Evolutionary conservation across 331 rosid species (phyloP).

Genomic region (Cydonia oblonga): DNA sequence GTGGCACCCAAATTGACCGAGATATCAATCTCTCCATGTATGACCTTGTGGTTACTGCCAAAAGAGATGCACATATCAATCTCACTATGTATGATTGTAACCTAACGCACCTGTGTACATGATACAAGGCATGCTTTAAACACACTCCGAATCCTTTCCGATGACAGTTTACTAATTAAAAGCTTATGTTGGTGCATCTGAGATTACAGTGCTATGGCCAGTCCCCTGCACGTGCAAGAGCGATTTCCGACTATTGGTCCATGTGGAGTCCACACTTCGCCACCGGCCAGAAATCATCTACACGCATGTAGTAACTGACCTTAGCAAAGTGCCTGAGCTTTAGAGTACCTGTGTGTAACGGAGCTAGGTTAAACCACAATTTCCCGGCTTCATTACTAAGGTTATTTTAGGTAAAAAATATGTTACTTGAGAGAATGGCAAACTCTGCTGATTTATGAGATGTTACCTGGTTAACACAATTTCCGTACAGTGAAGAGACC

Average conservation of each 20-base stretch:
- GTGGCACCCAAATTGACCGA: not conserved
- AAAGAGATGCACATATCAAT: not conserved
- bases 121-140: no score
- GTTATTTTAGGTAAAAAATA: not conserved
- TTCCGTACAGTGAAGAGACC: not conserved
- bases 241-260: no score
- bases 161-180: no score
- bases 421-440: not conserved
- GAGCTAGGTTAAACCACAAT: not conserved
- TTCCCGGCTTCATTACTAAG: not conserved
- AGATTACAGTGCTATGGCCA: no score
- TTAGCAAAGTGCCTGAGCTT: not conserved
- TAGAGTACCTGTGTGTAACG: not conserved
- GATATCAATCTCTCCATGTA: accelerated
- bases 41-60: not conserved
- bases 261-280: no score
- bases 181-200: no score
- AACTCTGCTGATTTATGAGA: not conserved
- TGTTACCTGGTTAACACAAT: not conserved
- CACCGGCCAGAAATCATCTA: no score
- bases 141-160: no score
- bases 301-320: not conserved
- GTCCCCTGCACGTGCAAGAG: no score
- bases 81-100: no score
- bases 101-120: no score